Conservation (phyloP, 129 eudicot species). For the Logfia minima region DNA sequence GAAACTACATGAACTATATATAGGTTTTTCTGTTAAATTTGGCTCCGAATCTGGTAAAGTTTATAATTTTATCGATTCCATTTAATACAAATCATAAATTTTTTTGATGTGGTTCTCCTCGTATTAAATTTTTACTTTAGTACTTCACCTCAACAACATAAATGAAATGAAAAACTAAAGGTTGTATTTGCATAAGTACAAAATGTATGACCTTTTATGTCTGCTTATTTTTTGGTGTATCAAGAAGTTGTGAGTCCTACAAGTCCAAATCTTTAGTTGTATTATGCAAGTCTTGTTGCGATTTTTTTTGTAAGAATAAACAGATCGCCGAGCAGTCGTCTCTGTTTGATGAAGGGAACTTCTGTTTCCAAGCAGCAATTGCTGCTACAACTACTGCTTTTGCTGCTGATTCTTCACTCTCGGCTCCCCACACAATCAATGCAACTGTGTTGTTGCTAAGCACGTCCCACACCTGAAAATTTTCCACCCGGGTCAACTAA, state of each 20-base stretch:
- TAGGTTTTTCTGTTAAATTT: not conserved
- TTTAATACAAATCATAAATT: not conserved
- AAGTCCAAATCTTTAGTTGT: constrained; percentile 21
- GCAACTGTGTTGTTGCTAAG: constrained; percentile 65
- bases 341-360: constrained; percentile 67
- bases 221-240: constrained; percentile 5
- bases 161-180: not conserved
- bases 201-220: constrained; percentile 2
- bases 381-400: constrained; percentile 69
- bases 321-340: constrained; percentile 81
- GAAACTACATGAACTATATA: not conserved
- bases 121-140: not conserved
- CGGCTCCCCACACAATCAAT: constrained; percentile 56
- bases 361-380: constrained; percentile 58
- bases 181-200: not conserved
- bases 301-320: constrained; percentile 51
- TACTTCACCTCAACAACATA: not conserved
- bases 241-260: constrained; percentile 19
- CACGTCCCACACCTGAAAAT: constrained; percentile 86
- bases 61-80: not conserved
- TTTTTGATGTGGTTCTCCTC: not conserved
- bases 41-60: not conserved
- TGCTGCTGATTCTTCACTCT: constrained; percentile 66
- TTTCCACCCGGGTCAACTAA: not conserved
- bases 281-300: constrained; percentile 16